Evolutionary conservation across 305 asterid species (phyloP).

Genomic region (Fraxinus floribunda): DNA sequence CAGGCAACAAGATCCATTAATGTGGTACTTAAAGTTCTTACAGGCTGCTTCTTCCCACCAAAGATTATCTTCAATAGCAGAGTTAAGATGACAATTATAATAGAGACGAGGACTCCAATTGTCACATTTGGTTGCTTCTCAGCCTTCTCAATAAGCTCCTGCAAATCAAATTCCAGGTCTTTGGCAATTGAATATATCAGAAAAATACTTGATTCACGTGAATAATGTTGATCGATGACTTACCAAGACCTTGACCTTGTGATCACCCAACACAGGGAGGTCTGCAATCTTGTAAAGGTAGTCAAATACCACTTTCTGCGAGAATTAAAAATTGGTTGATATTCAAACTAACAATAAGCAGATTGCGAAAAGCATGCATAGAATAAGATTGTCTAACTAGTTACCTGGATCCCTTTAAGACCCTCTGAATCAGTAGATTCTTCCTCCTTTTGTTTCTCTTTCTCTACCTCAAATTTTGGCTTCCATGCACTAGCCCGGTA

Average conservation of each 20-base stretch:
- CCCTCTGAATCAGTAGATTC: slow-evolving; percentile 58
- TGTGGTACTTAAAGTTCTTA: slow-evolving; percentile 15
- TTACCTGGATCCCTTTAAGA: slow-evolving; percentile 81
- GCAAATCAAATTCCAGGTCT: background rate
- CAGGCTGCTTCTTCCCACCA: slow-evolving; percentile 43
- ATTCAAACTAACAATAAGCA: background rate
- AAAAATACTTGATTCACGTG: background rate
- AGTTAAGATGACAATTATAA: slow-evolving; percentile 31
- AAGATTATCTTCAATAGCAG: slow-evolving; percentile 37
- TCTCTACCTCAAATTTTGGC: slow-evolving; percentile 70
- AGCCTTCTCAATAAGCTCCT: slow-evolving; percentile 48
- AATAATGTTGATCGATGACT: background rate
- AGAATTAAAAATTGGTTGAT: background rate
- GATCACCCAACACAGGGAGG: slow-evolving; percentile 41
- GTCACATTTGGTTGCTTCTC: slow-evolving; percentile 46
- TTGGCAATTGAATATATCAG: background rate
- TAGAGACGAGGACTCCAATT: slow-evolving; percentile 33
- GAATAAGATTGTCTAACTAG: background rate
- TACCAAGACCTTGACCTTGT: slow-evolving; percentile 40
- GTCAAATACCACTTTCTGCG: slow-evolving; percentile 40
- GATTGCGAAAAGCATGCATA: background rate
- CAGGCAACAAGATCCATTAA: background rate
- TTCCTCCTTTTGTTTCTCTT: slow-evolving; percentile 67
- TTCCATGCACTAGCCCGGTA: slow-evolving; percentile 65
- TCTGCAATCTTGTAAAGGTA: slow-evolving; percentile 44